Percentiles rank a stretch among this genome's conserved stretches.
Conservation (phyloP, 768 basidiomycete genomes). For the Hericium coralloides region DNA sequence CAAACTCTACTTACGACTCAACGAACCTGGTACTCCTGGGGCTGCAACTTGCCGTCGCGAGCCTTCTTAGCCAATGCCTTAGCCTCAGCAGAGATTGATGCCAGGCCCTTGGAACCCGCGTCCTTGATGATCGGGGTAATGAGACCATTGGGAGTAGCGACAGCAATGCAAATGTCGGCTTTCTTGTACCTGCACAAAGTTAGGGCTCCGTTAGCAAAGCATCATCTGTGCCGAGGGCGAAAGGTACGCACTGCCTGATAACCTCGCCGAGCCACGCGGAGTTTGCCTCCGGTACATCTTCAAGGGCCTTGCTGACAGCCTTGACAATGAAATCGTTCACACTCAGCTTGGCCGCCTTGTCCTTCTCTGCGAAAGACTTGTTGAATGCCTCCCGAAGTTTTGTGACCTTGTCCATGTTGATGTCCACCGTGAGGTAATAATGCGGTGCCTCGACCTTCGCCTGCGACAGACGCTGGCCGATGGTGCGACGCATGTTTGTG, state of each 20-base stretch:
- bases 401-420: constrained; percentile 93
- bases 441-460: constrained; percentile 95
- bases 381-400: constrained; percentile 97
- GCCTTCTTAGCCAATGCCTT: constrained; percentile 93
- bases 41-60: constrained; percentile 91
- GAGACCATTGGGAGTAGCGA: constrained; percentile 90
- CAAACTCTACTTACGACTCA: background rate
- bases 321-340: constrained; percentile 99
- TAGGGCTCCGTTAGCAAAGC: too few species aligned
- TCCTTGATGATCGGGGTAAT: constrained; percentile 98
- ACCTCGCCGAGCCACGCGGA: constrained; percentile 95
- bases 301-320: constrained; percentile 82
- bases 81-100: constrained; percentile 85
- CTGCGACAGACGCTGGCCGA: constrained; percentile 83
- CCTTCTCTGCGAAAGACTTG: constrained; percentile 75
- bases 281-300: constrained; percentile 96
- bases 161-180: constrained; percentile 94
- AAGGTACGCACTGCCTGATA: constrained; percentile 77
- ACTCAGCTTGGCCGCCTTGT: constrained; percentile 87
- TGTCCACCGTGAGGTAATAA: constrained; percentile 91
- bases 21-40: constrained; percentile 87
- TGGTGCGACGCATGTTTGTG: constrained; percentile 90
- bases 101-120: constrained; percentile 86
- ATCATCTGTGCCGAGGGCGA: too few species aligned
- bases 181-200: constrained; percentile 68